A percentile compares a stretch with the other conserved stretches of the same genome.
These are phyloP conservation scores for Leucogyrophana mollusca DNA, from an alignment of 768 basidiomycete species.

Conservation along the genomic window DNA sequence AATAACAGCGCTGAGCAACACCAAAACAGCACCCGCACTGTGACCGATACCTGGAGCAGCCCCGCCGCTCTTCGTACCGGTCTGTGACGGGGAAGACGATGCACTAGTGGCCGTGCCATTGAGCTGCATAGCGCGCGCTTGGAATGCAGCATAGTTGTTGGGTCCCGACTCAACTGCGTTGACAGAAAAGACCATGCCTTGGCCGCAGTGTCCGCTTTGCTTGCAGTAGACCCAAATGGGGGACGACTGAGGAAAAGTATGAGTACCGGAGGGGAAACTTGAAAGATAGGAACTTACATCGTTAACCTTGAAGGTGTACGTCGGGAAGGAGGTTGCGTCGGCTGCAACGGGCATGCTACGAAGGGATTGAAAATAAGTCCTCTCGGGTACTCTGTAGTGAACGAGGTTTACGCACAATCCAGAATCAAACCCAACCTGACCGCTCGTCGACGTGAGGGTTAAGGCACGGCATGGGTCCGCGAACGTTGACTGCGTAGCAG, in stretches of 20 bases:
- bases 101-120: slow-evolving; percentile 35
- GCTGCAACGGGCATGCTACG: slow-evolving; percentile 47
- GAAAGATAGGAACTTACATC: slow-evolving; percentile 31
- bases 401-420: slow-evolving; percentile 37
- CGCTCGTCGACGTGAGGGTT: slow-evolving; percentile 41
- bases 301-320: slow-evolving; percentile 52
- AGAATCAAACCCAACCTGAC: slow-evolving; percentile 45
- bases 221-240: slow-evolving; percentile 60
- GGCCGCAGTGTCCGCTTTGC: slow-evolving; percentile 49
- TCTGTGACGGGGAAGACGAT: slow-evolving; percentile 15
- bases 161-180: slow-evolving; percentile 52
- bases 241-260: slow-evolving; percentile 33
- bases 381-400: no score
- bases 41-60: slow-evolving; percentile 12
- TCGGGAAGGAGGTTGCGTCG: slow-evolving; percentile 46
- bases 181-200: slow-evolving; percentile 60
- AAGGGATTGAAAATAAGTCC: neutral
- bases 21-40: slow-evolving; percentile 25
- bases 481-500: slow-evolving; percentile 37
- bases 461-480: slow-evolving; percentile 42
- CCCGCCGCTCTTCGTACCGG: slow-evolving; percentile 10
- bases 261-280: neutral
- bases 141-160: slow-evolving; percentile 55
- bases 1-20: slow-evolving; percentile 16
- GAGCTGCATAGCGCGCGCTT: slow-evolving; percentile 40